Evolutionary conservation across 176 grass and related monocot species (phyloP).

Genomic region (Rhipidocladum racemiflorum): DNA sequence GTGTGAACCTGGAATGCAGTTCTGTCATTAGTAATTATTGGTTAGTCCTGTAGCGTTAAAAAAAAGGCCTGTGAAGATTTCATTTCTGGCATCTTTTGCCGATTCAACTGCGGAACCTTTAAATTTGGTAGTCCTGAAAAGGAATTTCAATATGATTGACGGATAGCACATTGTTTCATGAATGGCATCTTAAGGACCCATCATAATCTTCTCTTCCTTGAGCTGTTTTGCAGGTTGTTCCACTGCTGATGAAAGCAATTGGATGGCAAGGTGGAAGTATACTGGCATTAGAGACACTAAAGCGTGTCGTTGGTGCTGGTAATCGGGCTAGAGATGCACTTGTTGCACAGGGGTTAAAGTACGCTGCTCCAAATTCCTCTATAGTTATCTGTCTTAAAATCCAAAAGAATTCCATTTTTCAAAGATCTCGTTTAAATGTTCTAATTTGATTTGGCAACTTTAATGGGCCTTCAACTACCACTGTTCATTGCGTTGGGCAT

Average conservation of each 20-base stretch:
- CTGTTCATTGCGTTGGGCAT: not conserved
- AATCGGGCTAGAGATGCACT: constrained; percentile 96
- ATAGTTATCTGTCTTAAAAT: constrained; percentile 15
- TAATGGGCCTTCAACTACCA: not conserved
- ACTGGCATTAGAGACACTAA: constrained; percentile 91
- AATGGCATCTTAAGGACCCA: not conserved
- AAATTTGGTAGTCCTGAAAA: not conserved
- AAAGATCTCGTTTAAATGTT: not conserved
- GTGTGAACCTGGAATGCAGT: not conserved
- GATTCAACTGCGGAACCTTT: not conserved
- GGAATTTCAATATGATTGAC: not conserved
- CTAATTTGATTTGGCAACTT: not conserved
- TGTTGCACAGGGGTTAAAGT: constrained; percentile 97
- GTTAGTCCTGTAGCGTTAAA: not conserved
- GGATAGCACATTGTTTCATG: not conserved
- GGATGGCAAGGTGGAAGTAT: constrained; percentile 98
- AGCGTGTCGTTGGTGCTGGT: constrained; percentile 97
- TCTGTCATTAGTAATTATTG: not conserved
- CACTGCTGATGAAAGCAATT: constrained; percentile 98
- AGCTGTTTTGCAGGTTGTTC: constrained; percentile 71
- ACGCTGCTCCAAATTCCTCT: constrained; percentile 35
- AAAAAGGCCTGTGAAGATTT: constrained; percentile 8
- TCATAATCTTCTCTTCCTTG: constrained; percentile 26
- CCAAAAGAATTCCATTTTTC: not conserved
- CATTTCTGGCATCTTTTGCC: constrained; percentile 10